Base-by-base conservation (phyloP, 1,284 basidiomycete species). In the Tilletia caries region DNA sequence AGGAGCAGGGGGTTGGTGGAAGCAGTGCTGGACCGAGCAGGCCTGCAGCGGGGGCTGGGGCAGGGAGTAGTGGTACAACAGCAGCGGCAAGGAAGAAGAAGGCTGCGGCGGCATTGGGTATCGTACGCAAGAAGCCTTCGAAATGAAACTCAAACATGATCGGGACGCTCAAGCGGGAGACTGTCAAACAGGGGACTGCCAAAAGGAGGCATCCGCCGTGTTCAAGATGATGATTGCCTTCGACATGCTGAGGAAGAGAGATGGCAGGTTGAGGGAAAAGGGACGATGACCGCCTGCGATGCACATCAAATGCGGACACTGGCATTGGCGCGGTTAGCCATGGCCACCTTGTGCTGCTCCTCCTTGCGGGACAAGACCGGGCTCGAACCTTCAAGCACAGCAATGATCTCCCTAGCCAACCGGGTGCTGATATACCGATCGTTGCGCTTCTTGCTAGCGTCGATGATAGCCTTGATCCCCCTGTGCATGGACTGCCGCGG, bases 291-390 rank as follows among this genome's bases (percentile, higher is more conserved):
- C n/a, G n/a, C n/a, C n/a, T n/a, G n/a, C n/a, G 48, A 50, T 50
- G 18, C 18, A 10, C 6, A 58, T 52, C 69, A 81, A 60, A 81
- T 76, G 67, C 79, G 72, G n/a, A 80, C 77, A 48, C 74, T 68
- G 34, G 78, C 74, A 67, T 82, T 82, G n/a, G 77, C 75, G 91
- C 93, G 89, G 83, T 92, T 92, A 43, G 91, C 86, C 86, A 90
- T 91, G 1, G 90, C 93, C 46, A 88, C 78, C 76, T 86, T 87
- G 82, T 95, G 93, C 66, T 88, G 82, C 67, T 83, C 79, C 64
- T 83, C 79, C 73, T 82, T 82, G 66, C 79, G 83, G 41, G 78
- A 78, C 48, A 85, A 72, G 6, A 82, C 83, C 43, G 76, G 77
- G 52, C 75, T 78, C 43, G 80, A 80, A 0, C 85, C 84, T 23